Percentiles rank a stretch among this genome's conserved stretches.
Conservation (phyloP, 2,329 filamentous ascomycete genomes). For the Aspergillus felis region DNA sequence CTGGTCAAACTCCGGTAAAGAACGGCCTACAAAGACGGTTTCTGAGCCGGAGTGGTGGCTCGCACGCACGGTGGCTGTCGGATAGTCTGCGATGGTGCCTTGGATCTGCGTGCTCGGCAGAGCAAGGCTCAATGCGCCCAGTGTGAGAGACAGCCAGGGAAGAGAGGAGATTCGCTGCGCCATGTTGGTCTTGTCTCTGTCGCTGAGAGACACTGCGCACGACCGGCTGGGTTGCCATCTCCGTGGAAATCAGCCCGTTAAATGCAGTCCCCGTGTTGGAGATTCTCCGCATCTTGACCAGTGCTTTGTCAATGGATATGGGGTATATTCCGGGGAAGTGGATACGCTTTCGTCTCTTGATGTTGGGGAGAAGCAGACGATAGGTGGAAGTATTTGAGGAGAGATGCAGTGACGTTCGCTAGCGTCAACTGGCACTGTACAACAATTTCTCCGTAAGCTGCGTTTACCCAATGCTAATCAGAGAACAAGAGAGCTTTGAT, state of each 20-base stretch:
- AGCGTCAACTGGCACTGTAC: neutral
- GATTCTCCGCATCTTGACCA: neutral
- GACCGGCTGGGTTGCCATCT: neutral
- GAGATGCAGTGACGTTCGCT: neutral
- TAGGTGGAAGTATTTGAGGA: slow-evolving; percentile 15
- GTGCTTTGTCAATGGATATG: neutral
- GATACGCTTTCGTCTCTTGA: neutral
- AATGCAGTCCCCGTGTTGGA: neutral
- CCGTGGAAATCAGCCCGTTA: neutral
- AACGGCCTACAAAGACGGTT: slow-evolving; percentile 24
- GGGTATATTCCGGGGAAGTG: neutral
- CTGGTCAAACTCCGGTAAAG: slow-evolving; percentile 24
- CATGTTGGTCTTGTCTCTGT: neutral
- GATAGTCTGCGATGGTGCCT: neutral
- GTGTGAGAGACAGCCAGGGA: slow-evolving; percentile 1
- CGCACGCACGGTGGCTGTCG: slow-evolving; percentile 1
- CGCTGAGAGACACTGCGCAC: neutral
- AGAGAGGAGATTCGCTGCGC: neutral
- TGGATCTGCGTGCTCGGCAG: neutral
- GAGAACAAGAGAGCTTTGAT: neutral
- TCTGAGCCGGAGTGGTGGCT: slow-evolving; percentile 1
- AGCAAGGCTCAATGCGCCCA: neutral
- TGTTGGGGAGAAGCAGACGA: slow-evolving; percentile 4
- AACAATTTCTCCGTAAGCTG: slow-evolving; percentile 8
- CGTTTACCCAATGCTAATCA: neutral